Evolutionary conservation across 345 rosid genomes (phyloP), one percentile per base, ranked within the genome.

Genomic region (Rubroshorea leprosula): DNA sequence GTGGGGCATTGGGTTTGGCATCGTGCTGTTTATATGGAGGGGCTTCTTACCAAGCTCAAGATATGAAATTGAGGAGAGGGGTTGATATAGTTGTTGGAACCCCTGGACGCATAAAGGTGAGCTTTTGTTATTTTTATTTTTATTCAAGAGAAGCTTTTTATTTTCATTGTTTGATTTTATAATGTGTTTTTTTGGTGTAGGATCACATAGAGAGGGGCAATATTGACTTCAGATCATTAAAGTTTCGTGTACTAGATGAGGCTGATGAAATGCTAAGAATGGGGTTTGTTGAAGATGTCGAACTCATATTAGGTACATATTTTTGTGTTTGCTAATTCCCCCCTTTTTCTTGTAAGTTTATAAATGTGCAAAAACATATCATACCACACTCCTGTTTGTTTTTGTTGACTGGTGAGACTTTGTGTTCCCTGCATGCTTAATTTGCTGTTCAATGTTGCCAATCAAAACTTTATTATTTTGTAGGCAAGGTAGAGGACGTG

Each of bases 211-310:
- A 90, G 69, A 84, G 85, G 74, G 62, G 66, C 45, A 85, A 83
- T 68, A 72, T 87, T 68, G 80, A 90, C 48, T 61, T 94, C 1
- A 76, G 84, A 59, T 73, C 67, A 10, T 71, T 94, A 24, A 83
- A 80, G 65, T 94, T 90, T 66, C 89, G 97, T 58, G 96, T 94
- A 23, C 99, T 94, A 61, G 97, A 94, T 50, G 97, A 94, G 76
- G 96, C 97, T 64, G 99, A 94, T 74, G 99, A 94, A 68, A 94
- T 94, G 99, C 68, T 94, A 67, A 81, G 87, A 65, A 87, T 94
- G 96, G 99, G 99, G 25, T 94, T 94, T 72, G 99, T 89, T 58
- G 99, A 90, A 29, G 96, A 87, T 74, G 96, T 94, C 50, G 95
- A 94, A 67, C 83, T 90, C 58, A 94, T 94, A 64, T 83, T 94